Base-by-base conservation (phyloP, 495 filamentous ascomycete species). In the Hyphodiscus hymeniophilus region DNA sequence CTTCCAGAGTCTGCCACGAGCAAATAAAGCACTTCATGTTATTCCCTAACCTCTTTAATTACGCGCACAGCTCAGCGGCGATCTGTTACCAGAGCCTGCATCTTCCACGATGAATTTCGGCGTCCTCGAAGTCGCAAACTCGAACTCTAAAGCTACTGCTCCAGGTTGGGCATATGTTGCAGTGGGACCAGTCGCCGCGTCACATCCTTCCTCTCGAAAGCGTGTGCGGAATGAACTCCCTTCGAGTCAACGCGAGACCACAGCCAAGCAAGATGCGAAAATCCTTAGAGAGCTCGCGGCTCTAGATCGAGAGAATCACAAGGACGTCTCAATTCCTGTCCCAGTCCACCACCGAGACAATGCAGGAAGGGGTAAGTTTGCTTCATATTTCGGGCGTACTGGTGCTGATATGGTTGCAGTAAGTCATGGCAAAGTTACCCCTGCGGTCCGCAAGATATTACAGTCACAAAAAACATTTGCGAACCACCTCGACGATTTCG, bases 161-260 rank as follows among this genome's bases (percentile, higher is more conserved):
- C 89, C 89, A 0, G 89, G 89, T 50, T 96, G 85, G 80, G 84
- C 86, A 33, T 92, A 92, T 62, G 88, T 95, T 16, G 78, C 87
- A 26, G 77, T 75, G n/a, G 75, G 73, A 50, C 70, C 74, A 51
- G 75, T 79, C 46, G 74, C 79, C 12, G 38, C 50, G 78, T 67
- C 71, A 52, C 69, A 77, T 69, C 80, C 38, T 62, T 69, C 38
- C 59, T 73, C 41, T 68, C 75, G 68, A 64, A 87, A 71, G 79
- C 85, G 74, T 68, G 85, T 68, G 60, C 81, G 66, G 63, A 79
- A 70, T 70, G 74, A 67, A 56, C 63, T 72, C 42, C 61, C 63
- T 24, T 64, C 63, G 48, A 56, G 72, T 51, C 66, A 64, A 8
- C 75, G 73, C 45, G 76, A 84, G 38, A 75, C 86, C 30, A 82